Evolutionary conservation across 1,284 basidiomycete species (phyloP).

Genomic region (Pisolithus thermaeus): DNA sequence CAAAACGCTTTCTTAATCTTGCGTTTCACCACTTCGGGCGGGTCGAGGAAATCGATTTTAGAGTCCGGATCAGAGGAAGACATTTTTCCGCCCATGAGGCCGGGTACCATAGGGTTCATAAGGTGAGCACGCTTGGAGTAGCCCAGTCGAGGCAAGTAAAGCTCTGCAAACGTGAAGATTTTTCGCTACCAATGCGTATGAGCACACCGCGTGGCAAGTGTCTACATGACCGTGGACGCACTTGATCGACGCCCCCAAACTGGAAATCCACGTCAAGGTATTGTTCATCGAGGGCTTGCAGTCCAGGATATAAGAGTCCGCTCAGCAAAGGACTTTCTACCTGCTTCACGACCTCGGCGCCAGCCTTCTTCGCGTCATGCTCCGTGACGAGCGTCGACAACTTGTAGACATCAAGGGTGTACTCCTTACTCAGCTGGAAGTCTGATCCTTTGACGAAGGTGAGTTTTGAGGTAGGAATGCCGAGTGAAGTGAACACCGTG

Average conservation of each 20-base stretch:
- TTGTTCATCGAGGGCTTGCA: slow-evolving; percentile 97
- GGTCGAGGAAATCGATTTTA: slow-evolving; percentile 97
- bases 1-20: slow-evolving; percentile 95
- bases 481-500: slow-evolving; percentile 83
- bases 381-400: slow-evolving; percentile 88
- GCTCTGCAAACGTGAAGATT: slow-evolving; percentile 97
- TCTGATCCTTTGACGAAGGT: slow-evolving; percentile 86
- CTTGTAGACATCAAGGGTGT: slow-evolving; percentile 94
- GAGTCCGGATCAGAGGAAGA: slow-evolving; percentile 95
- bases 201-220: background rate
- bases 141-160: slow-evolving; percentile 89
- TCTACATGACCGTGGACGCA: slow-evolving; percentile 26
- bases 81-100: slow-evolving; percentile 95
- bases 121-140: slow-evolving; percentile 95
- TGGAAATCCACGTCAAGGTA: slow-evolving; percentile 97
- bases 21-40: slow-evolving; percentile 75
- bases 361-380: slow-evolving; percentile 97
- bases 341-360: slow-evolving; percentile 99
- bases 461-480: slow-evolving; percentile 84
- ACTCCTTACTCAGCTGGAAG: slow-evolving; percentile 89
- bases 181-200: slow-evolving; percentile 64
- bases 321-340: slow-evolving; percentile 89
- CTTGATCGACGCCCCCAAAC: slow-evolving; percentile 97
- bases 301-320: slow-evolving; percentile 91
- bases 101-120: slow-evolving; percentile 99